Evolutionary conservation across 2,329 filamentous ascomycete genomes (phyloP).

Genomic region (Mycosphaerella arachidis): DNA sequence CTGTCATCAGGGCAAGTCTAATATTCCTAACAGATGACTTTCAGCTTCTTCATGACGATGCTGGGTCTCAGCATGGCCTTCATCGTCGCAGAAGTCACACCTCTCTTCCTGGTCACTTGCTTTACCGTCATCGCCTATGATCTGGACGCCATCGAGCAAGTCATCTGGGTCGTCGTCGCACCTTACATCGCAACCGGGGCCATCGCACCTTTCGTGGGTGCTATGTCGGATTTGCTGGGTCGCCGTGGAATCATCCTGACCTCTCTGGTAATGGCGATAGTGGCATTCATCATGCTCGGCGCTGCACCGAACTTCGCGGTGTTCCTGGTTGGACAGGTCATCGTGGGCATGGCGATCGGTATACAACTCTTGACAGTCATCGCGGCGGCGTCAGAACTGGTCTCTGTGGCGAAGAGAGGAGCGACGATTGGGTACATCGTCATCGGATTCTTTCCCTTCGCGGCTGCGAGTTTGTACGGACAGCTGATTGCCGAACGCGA

Average conservation of each 20-base stretch:
- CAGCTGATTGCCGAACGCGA: constrained; percentile 49
- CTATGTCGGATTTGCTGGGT: constrained; percentile 13
- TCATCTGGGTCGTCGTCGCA: constrained; percentile 17
- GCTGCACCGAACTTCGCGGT: constrained; percentile 13
- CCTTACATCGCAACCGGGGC: constrained; percentile 17
- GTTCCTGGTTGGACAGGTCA: constrained; percentile 9
- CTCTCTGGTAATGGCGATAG: constrained; percentile 10
- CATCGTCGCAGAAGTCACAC: constrained; percentile 17
- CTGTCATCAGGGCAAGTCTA: neutral
- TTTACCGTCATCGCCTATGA: constrained; percentile 16
- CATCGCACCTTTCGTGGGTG: constrained; percentile 16
- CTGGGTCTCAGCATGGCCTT: constrained; percentile 14
- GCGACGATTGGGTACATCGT: constrained; percentile 57
- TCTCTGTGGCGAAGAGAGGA: constrained; percentile 59
- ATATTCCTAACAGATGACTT: constrained; percentile 2
- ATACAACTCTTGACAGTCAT: constrained; percentile 32
- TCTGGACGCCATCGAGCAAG: constrained; percentile 13
- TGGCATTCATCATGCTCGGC: constrained; percentile 13
- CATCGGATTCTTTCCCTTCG: constrained; percentile 58
- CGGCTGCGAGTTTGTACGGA: constrained; percentile 56
- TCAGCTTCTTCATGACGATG: constrained; percentile 19
- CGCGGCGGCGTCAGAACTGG: constrained; percentile 63
- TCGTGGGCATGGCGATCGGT: constrained; percentile 8
- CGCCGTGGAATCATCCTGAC: constrained; percentile 10
- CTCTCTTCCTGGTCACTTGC: constrained; percentile 18